phyloP scores from a whole-genome alignment of 2,329 filamentous ascomycete species.

The Cladorrhinum sp. region DNA sequence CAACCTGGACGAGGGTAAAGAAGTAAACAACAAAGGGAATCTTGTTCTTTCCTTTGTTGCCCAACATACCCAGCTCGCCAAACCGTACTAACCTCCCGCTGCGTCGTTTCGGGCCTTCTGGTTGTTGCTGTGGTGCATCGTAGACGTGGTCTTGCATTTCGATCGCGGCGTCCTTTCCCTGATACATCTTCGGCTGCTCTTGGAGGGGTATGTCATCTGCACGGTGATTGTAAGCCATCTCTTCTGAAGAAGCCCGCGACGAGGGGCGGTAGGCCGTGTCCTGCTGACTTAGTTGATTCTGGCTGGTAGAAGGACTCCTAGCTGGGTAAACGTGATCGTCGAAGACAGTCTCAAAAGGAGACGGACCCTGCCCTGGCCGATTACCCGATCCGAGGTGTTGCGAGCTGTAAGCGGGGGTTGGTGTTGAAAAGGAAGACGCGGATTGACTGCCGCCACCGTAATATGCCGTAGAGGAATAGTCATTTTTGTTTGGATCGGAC shows the following conservation, averaged over 20 bases:
- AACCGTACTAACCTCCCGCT: conserved; percentile 49
- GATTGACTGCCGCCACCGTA: conserved; percentile 15
- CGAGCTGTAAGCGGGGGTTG: conserved; percentile 34
- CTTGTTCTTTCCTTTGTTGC: conserved; percentile 48
- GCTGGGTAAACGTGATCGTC: conserved; percentile 65
- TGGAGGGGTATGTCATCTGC: conserved; percentile 58
- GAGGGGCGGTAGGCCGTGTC: conserved; percentile 59
- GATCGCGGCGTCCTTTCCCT: conserved; percentile 43
- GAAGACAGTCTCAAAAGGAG: conserved; percentile 65
- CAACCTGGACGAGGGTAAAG: conserved; percentile 72
- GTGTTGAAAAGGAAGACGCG: conserved; percentile 17
- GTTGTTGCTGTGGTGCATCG: conserved; percentile 43
- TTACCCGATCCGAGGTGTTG: conserved; percentile 35
- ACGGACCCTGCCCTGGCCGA: conserved; percentile 33
- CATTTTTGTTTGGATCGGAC: conserved; percentile 37
- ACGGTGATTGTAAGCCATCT: conserved; percentile 31
- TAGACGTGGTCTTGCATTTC: conserved; percentile 59
- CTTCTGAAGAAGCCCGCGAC: conserved; percentile 37
- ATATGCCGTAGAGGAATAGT: conserved; percentile 38
- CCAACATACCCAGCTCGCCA: conserved; percentile 59
- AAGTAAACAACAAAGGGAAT: conserved; percentile 81
- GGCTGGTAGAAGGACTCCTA: conserved; percentile 39
- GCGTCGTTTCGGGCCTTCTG: conserved; percentile 27
- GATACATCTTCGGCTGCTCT: conserved; percentile 35
- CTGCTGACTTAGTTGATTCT: conserved; percentile 45